A percentile compares a stretch with the other conserved stretches of the same genome.
Evolutionary conservation across 2,329 filamentous ascomycete genomes (phyloP).

Genomic region (Pseudogymnoascus sp.): DNA sequence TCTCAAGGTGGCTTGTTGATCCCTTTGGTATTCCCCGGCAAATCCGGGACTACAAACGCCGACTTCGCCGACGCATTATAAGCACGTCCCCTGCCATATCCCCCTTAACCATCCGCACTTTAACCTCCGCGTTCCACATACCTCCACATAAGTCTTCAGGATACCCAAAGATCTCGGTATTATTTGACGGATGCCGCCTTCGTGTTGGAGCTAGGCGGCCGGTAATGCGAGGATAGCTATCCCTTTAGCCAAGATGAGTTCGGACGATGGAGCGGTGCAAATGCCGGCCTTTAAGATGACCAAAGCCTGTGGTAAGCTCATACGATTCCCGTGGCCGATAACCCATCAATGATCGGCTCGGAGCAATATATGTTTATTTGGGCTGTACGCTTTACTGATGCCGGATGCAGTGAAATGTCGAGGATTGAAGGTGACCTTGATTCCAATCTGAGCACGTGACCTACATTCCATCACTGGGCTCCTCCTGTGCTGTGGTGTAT

Average conservation of each 20-base stretch:
- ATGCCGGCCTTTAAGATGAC: slow-evolving; percentile 4
- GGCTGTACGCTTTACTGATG: background rate
- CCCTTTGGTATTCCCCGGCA: background rate
- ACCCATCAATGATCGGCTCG: background rate
- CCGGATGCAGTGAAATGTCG: slow-evolving; percentile 12
- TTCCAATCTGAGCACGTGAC: background rate
- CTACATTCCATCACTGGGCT: background rate
- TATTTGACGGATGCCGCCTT: slow-evolving; percentile 1
- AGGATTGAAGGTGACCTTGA: slow-evolving; percentile 11
- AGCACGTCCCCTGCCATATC: background rate
- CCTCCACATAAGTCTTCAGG: background rate
- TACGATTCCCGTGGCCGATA: background rate
- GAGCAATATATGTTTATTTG: background rate
- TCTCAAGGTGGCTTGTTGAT: background rate
- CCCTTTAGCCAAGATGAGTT: slow-evolving; percentile 2
- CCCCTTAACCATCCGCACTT: background rate
- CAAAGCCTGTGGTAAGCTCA: slow-evolving; percentile 1
- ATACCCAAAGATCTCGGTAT: background rate
- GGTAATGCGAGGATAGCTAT: background rate
- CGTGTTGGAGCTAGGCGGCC: background rate
- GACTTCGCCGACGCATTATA: background rate
- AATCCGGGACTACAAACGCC: background rate
- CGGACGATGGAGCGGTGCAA: background rate
- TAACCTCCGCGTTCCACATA: slow-evolving; percentile 1
- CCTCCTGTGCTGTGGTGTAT: background rate